phyloP scores from a whole-genome alignment of 192 early-diverging fungal species.

The Coemansia interrupta region DNA sequence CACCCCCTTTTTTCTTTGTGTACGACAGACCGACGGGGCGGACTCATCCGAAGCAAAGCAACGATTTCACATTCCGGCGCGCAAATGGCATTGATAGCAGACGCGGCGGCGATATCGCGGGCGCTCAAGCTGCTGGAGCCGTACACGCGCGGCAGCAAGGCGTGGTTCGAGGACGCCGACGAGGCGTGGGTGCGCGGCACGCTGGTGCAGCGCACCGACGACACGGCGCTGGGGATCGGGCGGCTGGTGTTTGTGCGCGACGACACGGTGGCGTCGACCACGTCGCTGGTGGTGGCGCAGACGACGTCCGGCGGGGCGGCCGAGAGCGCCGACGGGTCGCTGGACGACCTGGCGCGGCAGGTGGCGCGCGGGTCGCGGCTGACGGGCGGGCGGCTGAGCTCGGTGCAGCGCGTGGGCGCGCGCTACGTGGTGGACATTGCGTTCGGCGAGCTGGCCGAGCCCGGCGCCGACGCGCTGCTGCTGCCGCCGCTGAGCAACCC shows the following conservation, averaged over 20 bases:
- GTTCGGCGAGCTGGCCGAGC: constrained; percentile 44
- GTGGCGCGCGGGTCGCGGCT: constrained; percentile 45
- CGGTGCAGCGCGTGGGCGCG: constrained; percentile 20
- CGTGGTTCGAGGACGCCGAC: constrained; percentile 84
- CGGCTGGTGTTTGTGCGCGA: constrained; percentile 48
- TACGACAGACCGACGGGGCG: too few relatives aligned
- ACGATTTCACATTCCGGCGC: background rate
- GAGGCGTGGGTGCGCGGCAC: constrained; percentile 82
- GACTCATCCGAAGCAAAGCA: too few relatives aligned
- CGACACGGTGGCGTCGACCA: constrained; percentile 23
- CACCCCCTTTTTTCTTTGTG: background rate
- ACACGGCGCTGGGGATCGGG: constrained; percentile 29
- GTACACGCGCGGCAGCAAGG: constrained; percentile 69
- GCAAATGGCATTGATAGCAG: constrained; percentile 34
- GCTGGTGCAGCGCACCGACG: constrained; percentile 45
- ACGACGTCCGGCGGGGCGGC: constrained; percentile 8
- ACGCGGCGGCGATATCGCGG: constrained; percentile 29
- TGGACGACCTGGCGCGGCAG: constrained; percentile 38
- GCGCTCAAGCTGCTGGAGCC: constrained; percentile 59
- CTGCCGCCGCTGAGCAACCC: constrained; percentile 93
- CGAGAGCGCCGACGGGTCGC: background rate
- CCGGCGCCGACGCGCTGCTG: constrained; percentile 34
- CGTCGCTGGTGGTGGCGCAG: constrained; percentile 39
- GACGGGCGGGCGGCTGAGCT: constrained; percentile 48
- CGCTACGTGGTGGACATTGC: constrained; percentile 41